Percentiles rank a stretch among this genome's conserved stretches.
These are phyloP conservation scores for Singerocomus inundabilis DNA, from an alignment of 1,284 basidiomycete species.

Conservation along the genomic window DNA sequence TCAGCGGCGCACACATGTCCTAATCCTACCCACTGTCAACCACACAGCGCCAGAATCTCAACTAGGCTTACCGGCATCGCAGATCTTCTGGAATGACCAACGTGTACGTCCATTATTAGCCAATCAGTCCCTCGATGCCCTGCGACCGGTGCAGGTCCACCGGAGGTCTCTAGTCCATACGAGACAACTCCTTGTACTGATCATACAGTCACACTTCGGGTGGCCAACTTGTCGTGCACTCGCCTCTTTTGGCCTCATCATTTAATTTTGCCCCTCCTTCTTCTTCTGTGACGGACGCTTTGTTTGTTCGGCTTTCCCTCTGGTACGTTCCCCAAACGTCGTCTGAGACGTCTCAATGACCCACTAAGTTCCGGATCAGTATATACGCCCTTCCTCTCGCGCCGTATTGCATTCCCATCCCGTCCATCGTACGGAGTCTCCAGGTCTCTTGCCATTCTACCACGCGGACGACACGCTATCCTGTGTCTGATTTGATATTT, in stretches of 20 bases:
- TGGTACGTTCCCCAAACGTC: slow-evolving; percentile 29
- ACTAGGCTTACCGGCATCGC: slow-evolving; percentile 17
- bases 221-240: slow-evolving; percentile 19
- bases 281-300: slow-evolving; percentile 30
- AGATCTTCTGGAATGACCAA: slow-evolving; percentile 24
- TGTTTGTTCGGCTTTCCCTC: slow-evolving; percentile 29
- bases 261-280: slow-evolving; percentile 30
- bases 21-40: slow-evolving; percentile 13
- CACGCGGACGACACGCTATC: slow-evolving; percentile 32
- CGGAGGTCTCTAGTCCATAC: slow-evolving; percentile 18
- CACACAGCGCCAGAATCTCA: slow-evolving; percentile 22
- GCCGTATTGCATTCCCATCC: slow-evolving; percentile 18
- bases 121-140: slow-evolving; percentile 17
- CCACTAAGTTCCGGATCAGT: slow-evolving; percentile 29
- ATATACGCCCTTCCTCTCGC: slow-evolving; percentile 24
- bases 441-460: slow-evolving; percentile 14
- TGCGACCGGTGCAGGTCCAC: slow-evolving; percentile 19
- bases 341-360: slow-evolving; percentile 27
- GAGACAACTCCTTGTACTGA: slow-evolving; percentile 19
- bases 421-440: slow-evolving; percentile 18
- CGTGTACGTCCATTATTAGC: slow-evolving; percentile 24
- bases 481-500: slow-evolving; percentile 36
- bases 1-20: slow-evolving; percentile 25
- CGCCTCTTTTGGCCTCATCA: slow-evolving; percentile 31
- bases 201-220: slow-evolving; percentile 27